Evolutionary conservation across 441 rosid species (phyloP).

Genomic region (Gossypium laxum): DNA sequence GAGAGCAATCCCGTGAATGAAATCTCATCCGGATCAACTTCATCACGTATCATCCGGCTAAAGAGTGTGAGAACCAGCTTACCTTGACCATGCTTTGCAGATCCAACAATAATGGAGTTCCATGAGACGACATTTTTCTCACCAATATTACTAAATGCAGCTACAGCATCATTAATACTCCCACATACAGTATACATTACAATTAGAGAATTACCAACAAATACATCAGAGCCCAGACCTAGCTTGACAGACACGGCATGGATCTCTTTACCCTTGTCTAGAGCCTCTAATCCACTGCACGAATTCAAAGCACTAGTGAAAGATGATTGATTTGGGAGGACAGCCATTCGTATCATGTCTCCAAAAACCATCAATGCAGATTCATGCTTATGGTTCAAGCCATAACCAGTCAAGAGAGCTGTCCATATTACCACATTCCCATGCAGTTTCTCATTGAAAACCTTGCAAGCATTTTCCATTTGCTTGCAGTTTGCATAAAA

Average conservation of each 20-base stretch:
- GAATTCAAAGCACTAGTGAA: conserved; percentile 56
- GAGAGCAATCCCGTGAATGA: conserved; percentile 49
- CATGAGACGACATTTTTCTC: conserved; percentile 55
- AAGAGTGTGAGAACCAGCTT: conserved; percentile 41
- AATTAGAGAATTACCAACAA: conserved; percentile 61
- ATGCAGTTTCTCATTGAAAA: conserved; percentile 27
- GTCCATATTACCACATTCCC: conserved; percentile 44
- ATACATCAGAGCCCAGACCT: conserved; percentile 42
- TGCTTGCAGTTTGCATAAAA: conserved; percentile 38
- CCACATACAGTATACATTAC: conserved; percentile 62
- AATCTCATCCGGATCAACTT: conserved; percentile 46
- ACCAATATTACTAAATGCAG: conserved; percentile 33
- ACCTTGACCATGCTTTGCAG: conserved; percentile 60
- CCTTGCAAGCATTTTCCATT: conserved; percentile 29
- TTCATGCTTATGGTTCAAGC: conserved; percentile 31
- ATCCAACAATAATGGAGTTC: conserved; percentile 46
- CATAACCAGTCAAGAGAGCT: conserved; percentile 39
- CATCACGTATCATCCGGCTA: conserved; percentile 50
- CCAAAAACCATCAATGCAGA: conserved; percentile 30
- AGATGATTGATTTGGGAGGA: conserved; percentile 55
- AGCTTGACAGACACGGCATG: conserved; percentile 46
- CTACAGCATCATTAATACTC: conserved; percentile 31
- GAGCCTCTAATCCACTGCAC: conserved; percentile 50
- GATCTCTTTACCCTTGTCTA: conserved; percentile 53
- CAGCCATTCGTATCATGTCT: conserved; percentile 28